Evolutionary conservation across 257 asterid genomes (phyloP).

Genomic region (Thymus quinquecostatus): DNA sequence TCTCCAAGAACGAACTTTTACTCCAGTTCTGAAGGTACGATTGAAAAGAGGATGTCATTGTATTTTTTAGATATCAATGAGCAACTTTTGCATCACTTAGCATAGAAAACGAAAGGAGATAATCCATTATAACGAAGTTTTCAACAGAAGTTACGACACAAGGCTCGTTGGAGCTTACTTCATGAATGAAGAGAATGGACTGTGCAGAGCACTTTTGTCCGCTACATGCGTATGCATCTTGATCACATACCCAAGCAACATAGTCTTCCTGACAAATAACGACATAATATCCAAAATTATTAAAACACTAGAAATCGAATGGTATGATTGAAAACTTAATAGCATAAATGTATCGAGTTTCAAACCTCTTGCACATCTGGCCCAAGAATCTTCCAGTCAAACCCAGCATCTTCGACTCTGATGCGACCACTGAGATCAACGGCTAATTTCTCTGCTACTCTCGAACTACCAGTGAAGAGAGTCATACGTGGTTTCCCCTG

Average conservation of each 20-base stretch:
- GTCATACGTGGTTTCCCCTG: constrained; percentile 97
- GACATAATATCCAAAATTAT: not conserved
- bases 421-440: constrained; percentile 79
- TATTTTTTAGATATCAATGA: not conserved
- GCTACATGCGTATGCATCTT: constrained; percentile 97
- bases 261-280: constrained; percentile 66
- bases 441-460: constrained; percentile 90
- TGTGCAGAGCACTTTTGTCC: constrained; percentile 99
- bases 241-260: constrained; percentile 98
- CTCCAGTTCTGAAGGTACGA: constrained; percentile 65
- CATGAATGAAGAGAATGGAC: constrained; percentile 83
- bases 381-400: constrained; percentile 98
- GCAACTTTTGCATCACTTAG: not conserved
- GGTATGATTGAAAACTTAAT: too few species aligned
- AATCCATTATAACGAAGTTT: too few species aligned
- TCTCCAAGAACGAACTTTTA: constrained; percentile 58
- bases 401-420: constrained; percentile 95
- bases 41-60: not conserved
- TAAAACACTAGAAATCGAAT: not conserved
- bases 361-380: constrained; percentile 91
- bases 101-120: not conserved
- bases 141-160: not conserved
- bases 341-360: not conserved
- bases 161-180: constrained; percentile 43
- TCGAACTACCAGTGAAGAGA: constrained; percentile 94